Evolutionary conservation across 805 yeast genomes (phyloP).

Genomic region (Saturnispora saitoi): DNA sequence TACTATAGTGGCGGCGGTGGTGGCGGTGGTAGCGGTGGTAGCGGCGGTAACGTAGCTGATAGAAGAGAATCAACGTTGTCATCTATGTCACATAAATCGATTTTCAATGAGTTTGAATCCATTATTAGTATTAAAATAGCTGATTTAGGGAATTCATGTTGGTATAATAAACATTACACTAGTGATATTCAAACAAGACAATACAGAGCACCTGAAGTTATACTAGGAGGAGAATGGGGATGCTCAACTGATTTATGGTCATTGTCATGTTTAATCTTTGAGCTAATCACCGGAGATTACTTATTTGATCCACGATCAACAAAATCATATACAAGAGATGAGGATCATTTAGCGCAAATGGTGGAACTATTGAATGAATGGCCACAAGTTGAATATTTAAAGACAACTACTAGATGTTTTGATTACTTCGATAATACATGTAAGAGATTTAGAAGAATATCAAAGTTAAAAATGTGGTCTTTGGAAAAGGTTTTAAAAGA

Average conservation of each 20-base stretch:
- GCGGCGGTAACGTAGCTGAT: not conserved
- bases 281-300: slow-evolving; percentile 52
- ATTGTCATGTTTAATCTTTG: slow-evolving; percentile 49
- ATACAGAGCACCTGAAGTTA: slow-evolving; percentile 57
- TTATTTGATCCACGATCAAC: slow-evolving; percentile 54
- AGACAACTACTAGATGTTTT: slow-evolving; percentile 31
- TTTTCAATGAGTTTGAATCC: slow-evolving; percentile 24
- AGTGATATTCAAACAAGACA: slow-evolving; percentile 64
- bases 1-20: not conserved
- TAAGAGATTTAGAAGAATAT: slow-evolving; percentile 34
- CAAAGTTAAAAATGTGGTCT: slow-evolving; percentile 43
- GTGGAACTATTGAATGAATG: slow-evolving; percentile 39
- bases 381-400: slow-evolving; percentile 33
- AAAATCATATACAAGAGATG: slow-evolving; percentile 40
- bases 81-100: slow-evolving; percentile 9
- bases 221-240: slow-evolving; percentile 54
- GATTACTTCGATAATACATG: slow-evolving; percentile 33
- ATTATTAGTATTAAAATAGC: slow-evolving; percentile 48
- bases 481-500: slow-evolving; percentile 40
- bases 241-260: slow-evolving; percentile 58
- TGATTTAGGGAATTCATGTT: slow-evolving; percentile 65
- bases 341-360: slow-evolving; percentile 56
- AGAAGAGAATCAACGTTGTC: slow-evolving; percentile 29
- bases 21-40: not conserved
- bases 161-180: slow-evolving; percentile 53